Evolutionary conservation across 106 monocot genomes (phyloP).

Genomic region (Posidonia australis): DNA sequence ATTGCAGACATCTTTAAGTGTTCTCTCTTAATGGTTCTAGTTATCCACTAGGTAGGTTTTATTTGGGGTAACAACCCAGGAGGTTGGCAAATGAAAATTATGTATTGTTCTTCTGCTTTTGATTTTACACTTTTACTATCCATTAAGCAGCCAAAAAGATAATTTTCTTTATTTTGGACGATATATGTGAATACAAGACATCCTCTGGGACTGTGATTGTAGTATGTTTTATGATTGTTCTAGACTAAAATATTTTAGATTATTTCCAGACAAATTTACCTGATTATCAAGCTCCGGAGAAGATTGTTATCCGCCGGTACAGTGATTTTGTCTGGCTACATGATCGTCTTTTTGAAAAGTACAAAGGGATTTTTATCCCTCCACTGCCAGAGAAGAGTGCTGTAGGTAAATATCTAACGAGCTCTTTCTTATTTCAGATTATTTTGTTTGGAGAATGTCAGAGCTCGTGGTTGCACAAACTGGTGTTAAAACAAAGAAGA

Average conservation of each 20-base stretch:
- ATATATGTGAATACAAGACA: no score
- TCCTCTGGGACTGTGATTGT: neutral
- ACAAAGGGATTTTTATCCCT: slow-evolving; percentile 94
- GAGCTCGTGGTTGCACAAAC: neutral
- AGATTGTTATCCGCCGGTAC: slow-evolving; percentile 61
- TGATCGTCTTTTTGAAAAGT: slow-evolving; percentile 64
- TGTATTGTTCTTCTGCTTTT: no score
- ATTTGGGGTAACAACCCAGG: no score
- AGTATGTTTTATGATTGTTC: neutral
- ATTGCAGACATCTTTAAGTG: no score
- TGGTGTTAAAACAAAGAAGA: neutral
- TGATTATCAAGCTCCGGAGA: slow-evolving; percentile 60
- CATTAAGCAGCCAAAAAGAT: no score
- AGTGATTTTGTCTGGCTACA: slow-evolving; percentile 75
- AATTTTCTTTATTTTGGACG: no score
- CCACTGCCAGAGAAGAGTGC: slow-evolving; percentile 97
- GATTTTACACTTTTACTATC: no score
- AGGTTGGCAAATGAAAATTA: no score
- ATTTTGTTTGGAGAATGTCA: neutral
- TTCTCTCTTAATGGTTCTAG: no score
- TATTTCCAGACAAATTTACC: slow-evolving; percentile 57
- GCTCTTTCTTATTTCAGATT: neutral
- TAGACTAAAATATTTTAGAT: neutral
- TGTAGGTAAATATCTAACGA: slow-evolving; percentile 55
- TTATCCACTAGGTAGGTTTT: no score